Evolutionary conservation across 257 asterid genomes (phyloP), one percentile per base, ranked within the genome.

Genomic region (Capsicum baccatum): DNA sequence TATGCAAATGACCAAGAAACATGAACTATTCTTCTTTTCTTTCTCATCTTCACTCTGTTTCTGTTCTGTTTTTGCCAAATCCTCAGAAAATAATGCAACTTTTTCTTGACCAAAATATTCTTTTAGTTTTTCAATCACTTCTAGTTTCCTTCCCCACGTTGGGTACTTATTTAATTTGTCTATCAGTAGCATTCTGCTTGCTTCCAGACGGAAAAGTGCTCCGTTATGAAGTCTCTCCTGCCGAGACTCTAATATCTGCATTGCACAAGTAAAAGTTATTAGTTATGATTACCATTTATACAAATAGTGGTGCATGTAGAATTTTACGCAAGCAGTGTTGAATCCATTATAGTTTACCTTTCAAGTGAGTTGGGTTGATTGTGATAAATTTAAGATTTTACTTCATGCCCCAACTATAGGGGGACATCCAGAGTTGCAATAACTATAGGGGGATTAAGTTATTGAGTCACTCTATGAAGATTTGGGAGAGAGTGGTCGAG

Each of bases 181-280:
- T 7, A 89, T 59, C 60, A 93, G 84, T 44, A 52, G 17, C 83
- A 55, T 71, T 79, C 88, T 89, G 83, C 91, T 92, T 79, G 89
- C 90, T 56, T 91, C 91, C 82, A 93, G 50, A 35, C 83, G 74
- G 10, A 73, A 85, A 12, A 91, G 17, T 0, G 93, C 92, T 59
- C 86, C 93, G 13, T 89, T 82, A 80, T 19, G 71, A 26, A 83
- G 82, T 21, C 33, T 79, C 71, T 83, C 57, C 13, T 90, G 88
- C 3, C 86, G 73, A 15, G 87, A 88, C 68, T 85, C 76, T 12
- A 81, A 33, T 37, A 47, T 58, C 97, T 93, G 89, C 86, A 44
- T 76, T 26, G 81, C 0, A 14, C 9, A 76, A 73, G 42, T 39
- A 69, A 0, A 69, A 16, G 44, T 39, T 39, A 11, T 15, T 33